phyloP scores from a whole-genome alignment of 2,329 filamentous ascomycete genomes.

The Pseudocercospora fuligena region DNA sequence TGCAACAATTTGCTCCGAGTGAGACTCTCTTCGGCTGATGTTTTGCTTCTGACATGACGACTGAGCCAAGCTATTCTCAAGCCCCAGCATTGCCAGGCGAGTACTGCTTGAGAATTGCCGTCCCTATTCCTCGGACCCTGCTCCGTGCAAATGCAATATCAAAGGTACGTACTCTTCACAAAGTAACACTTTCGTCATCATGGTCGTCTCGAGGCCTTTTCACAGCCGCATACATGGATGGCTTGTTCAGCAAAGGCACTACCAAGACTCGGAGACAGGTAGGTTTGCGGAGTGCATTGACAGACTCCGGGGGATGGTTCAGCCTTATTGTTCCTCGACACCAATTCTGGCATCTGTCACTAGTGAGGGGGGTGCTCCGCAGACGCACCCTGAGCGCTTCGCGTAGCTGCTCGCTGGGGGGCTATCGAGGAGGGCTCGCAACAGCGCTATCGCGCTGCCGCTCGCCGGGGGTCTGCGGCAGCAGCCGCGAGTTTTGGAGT shows the following conservation, averaged over 20 bases:
- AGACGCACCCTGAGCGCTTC: no score
- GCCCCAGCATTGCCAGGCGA: no score
- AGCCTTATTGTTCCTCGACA: background rate
- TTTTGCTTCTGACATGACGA: background rate
- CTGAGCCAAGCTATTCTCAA: background rate
- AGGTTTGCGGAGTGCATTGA: background rate
- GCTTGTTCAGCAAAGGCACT: background rate
- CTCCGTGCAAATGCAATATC: background rate
- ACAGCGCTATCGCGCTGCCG: no score
- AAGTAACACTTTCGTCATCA: background rate
- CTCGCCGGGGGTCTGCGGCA: no score
- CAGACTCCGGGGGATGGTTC: background rate
- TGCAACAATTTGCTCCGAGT: background rate
- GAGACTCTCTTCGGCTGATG: background rate
- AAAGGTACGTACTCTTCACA: background rate
- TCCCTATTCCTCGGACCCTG: background rate
- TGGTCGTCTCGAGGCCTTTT: background rate
- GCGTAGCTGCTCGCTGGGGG: no score
- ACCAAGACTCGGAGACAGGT: no score
- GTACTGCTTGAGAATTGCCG: background rate
- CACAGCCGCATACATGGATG: background rate
- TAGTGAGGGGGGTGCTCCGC: no score
- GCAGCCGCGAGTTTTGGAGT: no score
- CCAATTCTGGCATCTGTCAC: background rate
- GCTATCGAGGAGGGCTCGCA: no score